Evolutionary conservation across 441 rosid genomes (phyloP).

Genomic region (Corymbia citriodora): DNA sequence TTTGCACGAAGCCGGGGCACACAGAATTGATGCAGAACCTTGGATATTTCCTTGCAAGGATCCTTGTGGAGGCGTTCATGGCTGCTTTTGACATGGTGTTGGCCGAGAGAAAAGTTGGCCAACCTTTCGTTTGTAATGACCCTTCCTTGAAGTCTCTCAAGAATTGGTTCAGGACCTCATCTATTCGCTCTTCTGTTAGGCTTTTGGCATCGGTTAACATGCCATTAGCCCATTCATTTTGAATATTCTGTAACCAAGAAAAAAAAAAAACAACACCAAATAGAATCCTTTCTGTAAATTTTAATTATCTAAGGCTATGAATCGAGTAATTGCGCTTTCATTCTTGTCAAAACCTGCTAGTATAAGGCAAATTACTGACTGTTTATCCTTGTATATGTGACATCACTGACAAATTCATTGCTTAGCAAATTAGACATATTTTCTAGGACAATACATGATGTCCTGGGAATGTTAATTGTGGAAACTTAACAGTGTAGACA

Average conservation of each 20-base stretch:
- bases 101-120: conserved; percentile 18
- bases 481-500: neutral
- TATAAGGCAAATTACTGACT: neutral
- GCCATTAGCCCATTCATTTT: conserved; percentile 16
- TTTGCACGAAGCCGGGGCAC: conserved; percentile 34
- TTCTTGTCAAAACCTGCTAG: neutral
- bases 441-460: neutral
- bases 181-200: conserved; percentile 30
- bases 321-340: neutral
- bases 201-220: conserved; percentile 17
- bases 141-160: conserved; percentile 29
- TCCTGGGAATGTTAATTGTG: neutral
- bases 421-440: neutral
- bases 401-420: neutral
- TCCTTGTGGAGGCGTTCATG: conserved; percentile 32
- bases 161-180: conserved; percentile 17
- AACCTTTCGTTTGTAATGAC: conserved; percentile 19
- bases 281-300: neutral
- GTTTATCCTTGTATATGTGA: neutral
- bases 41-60: conserved; percentile 23
- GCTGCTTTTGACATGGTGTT: conserved; percentile 29
- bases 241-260: conserved; percentile 6
- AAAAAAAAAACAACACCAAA: neutral
- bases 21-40: conserved; percentile 22
- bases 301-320: neutral